Percentiles rank a stretch among this genome's conserved stretches.
Conservation (phyloP, 1,139 yeast species). For the Geotrichum australiense region DNA sequence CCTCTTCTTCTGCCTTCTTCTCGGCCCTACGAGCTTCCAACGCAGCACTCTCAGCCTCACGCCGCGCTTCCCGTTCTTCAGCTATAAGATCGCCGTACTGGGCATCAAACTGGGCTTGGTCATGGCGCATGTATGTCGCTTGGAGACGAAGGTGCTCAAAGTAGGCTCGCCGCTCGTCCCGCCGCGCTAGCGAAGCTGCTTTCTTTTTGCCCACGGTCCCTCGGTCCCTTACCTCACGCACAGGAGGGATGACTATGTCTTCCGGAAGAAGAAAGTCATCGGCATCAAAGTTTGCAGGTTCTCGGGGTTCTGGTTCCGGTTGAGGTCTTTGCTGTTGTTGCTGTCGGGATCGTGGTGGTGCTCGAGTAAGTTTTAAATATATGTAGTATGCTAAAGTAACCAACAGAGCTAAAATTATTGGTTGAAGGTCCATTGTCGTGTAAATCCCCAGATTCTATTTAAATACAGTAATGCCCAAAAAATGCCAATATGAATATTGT, state of each 20-base stretch:
- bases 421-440: neutral
- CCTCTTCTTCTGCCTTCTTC: too few species aligned
- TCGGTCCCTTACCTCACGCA: neutral
- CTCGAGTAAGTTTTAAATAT: neutral
- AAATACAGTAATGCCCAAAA: too few species aligned
- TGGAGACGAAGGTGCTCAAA: constrained; percentile 18
- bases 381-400: neutral
- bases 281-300: neutral
- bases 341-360: neutral
- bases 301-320: neutral
- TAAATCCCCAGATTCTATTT: neutral
- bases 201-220: constrained; percentile 18
- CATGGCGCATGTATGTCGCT: constrained; percentile 13
- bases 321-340: neutral
- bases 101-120: constrained; percentile 15
- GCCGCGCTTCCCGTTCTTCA: constrained; percentile 8
- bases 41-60: constrained; percentile 11
- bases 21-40: constrained; percentile 8
- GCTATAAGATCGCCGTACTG: constrained; percentile 16
- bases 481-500: too few species aligned
- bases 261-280: constrained; percentile 16
- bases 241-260: constrained; percentile 11
- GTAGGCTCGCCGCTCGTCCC: constrained; percentile 19
- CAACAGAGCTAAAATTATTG: neutral
- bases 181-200: constrained; percentile 19